phyloP scores from a whole-genome alignment of 306 rosid genomes.

The Castanea mollissima region DNA sequence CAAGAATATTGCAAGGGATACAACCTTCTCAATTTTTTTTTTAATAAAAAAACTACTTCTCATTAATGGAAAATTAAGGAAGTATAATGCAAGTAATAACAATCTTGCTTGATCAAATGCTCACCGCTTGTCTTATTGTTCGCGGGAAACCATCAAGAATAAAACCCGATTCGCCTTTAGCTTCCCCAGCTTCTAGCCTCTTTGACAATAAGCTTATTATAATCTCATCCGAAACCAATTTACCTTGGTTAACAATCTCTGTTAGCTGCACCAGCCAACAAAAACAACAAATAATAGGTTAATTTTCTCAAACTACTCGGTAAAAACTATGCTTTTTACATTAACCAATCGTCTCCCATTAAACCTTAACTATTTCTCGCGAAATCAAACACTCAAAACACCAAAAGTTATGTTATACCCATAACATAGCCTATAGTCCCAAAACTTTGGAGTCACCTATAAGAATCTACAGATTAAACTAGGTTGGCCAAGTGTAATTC shows the following conservation, averaged over 20 bases:
- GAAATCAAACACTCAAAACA: not conserved
- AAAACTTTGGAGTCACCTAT: no score
- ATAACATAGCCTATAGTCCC: no score
- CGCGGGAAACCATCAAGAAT: conserved; percentile 99
- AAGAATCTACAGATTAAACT: no score
- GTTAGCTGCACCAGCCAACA: conserved; percentile 57
- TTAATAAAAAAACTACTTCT: not conserved
- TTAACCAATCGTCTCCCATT: not conserved
- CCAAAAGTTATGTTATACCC: not conserved
- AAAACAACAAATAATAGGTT: not conserved
- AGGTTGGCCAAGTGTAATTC: no score
- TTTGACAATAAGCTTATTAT: conserved; percentile 78
- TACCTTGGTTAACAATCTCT: conserved; percentile 85
- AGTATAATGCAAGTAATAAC: not conserved
- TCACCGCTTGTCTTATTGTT: conserved; percentile 86
- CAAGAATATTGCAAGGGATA: not conserved
- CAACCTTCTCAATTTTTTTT: not conserved
- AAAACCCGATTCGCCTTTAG: conserved; percentile 76
- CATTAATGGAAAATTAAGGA: not conserved
- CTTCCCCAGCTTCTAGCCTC: conserved; percentile 71
- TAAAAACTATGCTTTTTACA: not conserved
- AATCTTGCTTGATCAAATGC: conserved; percentile 33
- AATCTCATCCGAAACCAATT: conserved; percentile 89
- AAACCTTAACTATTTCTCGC: not conserved
- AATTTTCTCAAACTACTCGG: not conserved